Evolutionary conservation across 2,329 filamentous ascomycete genomes (phyloP), one percentile per base, ranked within the genome.

Genomic region (Aspergillus persii): DNA sequence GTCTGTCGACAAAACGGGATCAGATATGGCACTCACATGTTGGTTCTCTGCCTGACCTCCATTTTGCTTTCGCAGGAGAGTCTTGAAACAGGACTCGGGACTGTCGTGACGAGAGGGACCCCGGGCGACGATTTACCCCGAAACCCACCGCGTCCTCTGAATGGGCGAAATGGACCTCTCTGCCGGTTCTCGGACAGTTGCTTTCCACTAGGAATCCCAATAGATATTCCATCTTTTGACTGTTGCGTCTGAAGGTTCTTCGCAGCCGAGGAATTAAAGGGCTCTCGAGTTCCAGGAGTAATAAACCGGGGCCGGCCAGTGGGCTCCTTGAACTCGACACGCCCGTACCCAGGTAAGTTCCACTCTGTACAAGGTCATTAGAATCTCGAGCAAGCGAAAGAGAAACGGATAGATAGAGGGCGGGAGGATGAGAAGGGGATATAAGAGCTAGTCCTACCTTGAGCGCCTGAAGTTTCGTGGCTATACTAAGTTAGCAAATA

Each of bases 51-150:
- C 65, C 65, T 44, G 61, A 59, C 55, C 66, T 66, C 67, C 68
- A 71, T 41, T 64, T 66, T 27, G 66, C 57, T 39, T 70, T 70
- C 3, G 69, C 60, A 44, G 64, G 63, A 8, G 67, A 60, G 46
- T 71, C 68, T 27, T 50, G 61, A n/a, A 67, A 64, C 8, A 68
- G 54, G 23, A 49, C 50, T 26, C 47, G 61, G 3, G 64, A 11
- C n/a, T 55, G 57, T 6, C 54, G 58, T 8, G 55, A 51, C 26
- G 47, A 30, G 18, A 12, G 30, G 23, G 12, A 23, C 47, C 7
- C 33, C 48, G 15, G 30, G 41, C 26, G 44, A 54, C 26, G 58
- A 54, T 51, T 31, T 59, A 30, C 46, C 61, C 41, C 54, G 39
- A 8, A 11, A 33, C 4, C 30, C 33, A 36, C 59, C 62, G 33